Base-by-base conservation (phyloP, 148 eudicot species). In the Limonium bicolor region DNA sequence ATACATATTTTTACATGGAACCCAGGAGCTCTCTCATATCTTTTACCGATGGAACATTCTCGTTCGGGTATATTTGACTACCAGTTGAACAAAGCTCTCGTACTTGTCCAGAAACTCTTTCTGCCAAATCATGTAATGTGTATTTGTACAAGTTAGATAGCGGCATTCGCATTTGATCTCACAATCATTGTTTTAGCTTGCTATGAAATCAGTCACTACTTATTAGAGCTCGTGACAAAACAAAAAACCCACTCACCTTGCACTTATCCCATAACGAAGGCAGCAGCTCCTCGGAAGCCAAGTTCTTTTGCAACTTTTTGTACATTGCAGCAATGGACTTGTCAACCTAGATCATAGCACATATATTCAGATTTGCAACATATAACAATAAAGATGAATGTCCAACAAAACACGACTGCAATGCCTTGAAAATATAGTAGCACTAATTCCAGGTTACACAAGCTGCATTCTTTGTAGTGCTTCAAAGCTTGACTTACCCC, bases 261-360 rank as follows among this genome's bases (percentile, higher is more conserved):
- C 94, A 88, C 62, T 88, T 88, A 51, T 83, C 97, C 97, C 97
- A 88, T 41, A 88, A 57, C 18, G 94, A 80, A 33, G 95, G 93
- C 63, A 88, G 59, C 47, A 88, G 51, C 63, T 88, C 97, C 62
- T 88, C 94, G 26, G 92, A 68, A 60, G 94, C 75, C 48, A 88
- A 62, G 61, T 70, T 77, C 67, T 88, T 88, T 59, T 84, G 92
- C 65, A 88, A 48, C 53, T 65, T 88, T 56, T 84, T 88, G 58
- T 72, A 77, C 97, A 88, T 88, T 50, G 74, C 50, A 46, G 53
- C 59, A 47, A 88, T 66, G 49, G 86, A 75, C 67, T 77, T 88
- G 64, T 88, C 94, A 60, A 88, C 84, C 97, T 88, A 62, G 39
- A 36, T 21, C 35, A 27, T 13, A 44, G 19, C 25, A n/a, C n/a